Base-by-base conservation (phyloP, 2,329 filamentous ascomycete genomes). In the Rutstroemia sp. region DNA sequence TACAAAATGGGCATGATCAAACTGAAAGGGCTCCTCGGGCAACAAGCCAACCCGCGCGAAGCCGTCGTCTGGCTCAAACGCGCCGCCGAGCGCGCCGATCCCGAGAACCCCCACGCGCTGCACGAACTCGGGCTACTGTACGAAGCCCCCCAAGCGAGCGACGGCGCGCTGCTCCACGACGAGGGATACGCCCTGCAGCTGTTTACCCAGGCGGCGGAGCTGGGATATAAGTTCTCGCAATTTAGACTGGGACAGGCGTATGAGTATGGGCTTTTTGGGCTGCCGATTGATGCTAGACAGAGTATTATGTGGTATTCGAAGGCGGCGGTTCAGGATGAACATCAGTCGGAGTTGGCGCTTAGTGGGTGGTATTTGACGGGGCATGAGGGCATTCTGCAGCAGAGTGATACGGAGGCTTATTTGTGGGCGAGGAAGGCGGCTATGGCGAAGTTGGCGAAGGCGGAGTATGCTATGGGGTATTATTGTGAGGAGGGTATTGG, bases 1-100 rank as follows among this genome's bases (percentile, higher is more conserved):
- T 99, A 96, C 76, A 99, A 99, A 73, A 84, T 97, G 73, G 94
- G 94, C 57, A 95, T 96, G 86, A 95, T 99, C 63, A 76, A 89
- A 60, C 81, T 97, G 54, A 97, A 97, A 72, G 94, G 92, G 10
- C 78, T 97, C 27, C 80, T 99, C n/a, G 92, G 92, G 4, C 92
- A 97, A 69, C 81, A 79, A 23, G 83, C 78, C 67, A 95, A 95
- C 67, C 82, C 89, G 2, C 81, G 87, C 45, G 94, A 97, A 73
- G 92, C 91, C 17, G 82, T 96, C 23, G 85, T 83, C 21, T 97
- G 94, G 92, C 79, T 99, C 53, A 96, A 96, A 75, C 84, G 92
- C 46, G 94, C 94, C 2, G 92, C 92, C 0, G 92, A 97, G 64
- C 81, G 84, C 21, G 92, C 92, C 0, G 90, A 96, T 67, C 74